phyloP scores from a whole-genome alignment of 176 grass and related monocot species.

The Oryza rufipogon region DNA sequence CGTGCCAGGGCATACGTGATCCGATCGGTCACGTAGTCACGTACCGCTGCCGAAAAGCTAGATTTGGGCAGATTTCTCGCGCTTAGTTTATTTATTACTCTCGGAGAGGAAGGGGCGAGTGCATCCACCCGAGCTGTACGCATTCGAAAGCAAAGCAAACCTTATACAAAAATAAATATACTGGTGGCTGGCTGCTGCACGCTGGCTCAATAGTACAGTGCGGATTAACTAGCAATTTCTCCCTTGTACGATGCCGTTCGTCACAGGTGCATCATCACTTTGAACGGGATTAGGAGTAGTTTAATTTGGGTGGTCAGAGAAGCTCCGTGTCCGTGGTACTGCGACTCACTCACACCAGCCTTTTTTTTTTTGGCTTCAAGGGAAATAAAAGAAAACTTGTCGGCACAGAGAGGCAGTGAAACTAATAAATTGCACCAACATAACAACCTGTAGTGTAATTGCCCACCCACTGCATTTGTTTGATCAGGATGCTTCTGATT shows the following conservation, averaged over 20 bases:
- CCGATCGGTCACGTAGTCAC: constrained; percentile 14
- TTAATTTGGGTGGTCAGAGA: background rate
- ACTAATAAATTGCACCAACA: background rate
- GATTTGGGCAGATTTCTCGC: constrained; percentile 9
- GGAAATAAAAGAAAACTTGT: background rate
- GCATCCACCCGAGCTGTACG: constrained; percentile 16
- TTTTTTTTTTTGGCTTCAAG: background rate
- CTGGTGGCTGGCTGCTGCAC: background rate
- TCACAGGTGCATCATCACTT: constrained; percentile 13
- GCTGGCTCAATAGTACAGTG: background rate
- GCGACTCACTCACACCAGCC: background rate
- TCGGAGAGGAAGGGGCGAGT: background rate
- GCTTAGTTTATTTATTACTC: constrained; percentile 9
- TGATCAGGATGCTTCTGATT: background rate
- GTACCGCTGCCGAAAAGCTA: constrained; percentile 21
- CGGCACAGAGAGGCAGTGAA: background rate
- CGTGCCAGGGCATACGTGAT: background rate
- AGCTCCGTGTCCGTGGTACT: background rate
- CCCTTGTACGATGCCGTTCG: background rate
- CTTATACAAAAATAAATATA: background rate
- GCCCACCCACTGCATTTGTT: background rate
- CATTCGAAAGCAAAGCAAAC: constrained; percentile 3
- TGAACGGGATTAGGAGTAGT: background rate
- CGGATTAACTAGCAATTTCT: background rate
- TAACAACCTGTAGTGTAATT: background rate